These are phyloP conservation scores for Brasilioporus rufonigricans DNA, from an alignment of 768 basidiomycete genomes.

Conservation along the genomic window DNA sequence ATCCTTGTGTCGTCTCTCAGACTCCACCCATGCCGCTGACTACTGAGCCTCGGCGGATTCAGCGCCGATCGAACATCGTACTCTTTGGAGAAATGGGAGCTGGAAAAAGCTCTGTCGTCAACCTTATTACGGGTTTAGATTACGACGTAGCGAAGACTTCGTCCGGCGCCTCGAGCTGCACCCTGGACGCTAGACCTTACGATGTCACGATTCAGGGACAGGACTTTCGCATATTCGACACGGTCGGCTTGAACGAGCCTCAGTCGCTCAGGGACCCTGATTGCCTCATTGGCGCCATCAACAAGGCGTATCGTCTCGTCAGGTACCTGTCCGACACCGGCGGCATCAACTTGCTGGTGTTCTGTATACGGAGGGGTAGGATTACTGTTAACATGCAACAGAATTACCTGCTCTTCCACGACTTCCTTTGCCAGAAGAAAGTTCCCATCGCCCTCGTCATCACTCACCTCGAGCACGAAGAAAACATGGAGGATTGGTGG, in stretches of 20 bases:
- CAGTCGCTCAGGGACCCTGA: slow-evolving; percentile 24
- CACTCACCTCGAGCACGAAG: slow-evolving; percentile 36
- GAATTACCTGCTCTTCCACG: slow-evolving; percentile 33
- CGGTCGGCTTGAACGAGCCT: slow-evolving; percentile 32
- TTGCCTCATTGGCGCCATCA: slow-evolving; percentile 29
- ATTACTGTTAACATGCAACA: slow-evolving; percentile 27
- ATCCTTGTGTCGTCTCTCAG: not conserved
- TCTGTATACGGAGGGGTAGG: slow-evolving; percentile 35
- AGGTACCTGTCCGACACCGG: slow-evolving; percentile 26
- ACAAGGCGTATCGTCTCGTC: slow-evolving; percentile 35
- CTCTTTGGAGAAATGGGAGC: slow-evolving; percentile 32
- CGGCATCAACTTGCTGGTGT: slow-evolving; percentile 42
- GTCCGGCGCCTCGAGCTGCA: slow-evolving; percentile 32
- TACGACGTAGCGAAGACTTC: slow-evolving; percentile 28
- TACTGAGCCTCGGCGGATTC: slow-evolving; percentile 8
- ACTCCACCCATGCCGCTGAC: slow-evolving; percentile 2
- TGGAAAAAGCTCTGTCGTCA: slow-evolving; percentile 44
- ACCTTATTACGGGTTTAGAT: slow-evolving; percentile 34
- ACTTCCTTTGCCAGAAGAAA: slow-evolving; percentile 33
- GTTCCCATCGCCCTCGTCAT: slow-evolving; percentile 33
- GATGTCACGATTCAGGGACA: slow-evolving; percentile 13
- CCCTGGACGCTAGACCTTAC: slow-evolving; percentile 32
- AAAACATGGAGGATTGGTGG: slow-evolving; percentile 39
- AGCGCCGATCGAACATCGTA: slow-evolving; percentile 22
- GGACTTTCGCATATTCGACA: slow-evolving; percentile 34